Evolutionary conservation across 768 basidiomycete genomes (phyloP), one percentile per base, ranked within the genome.

Genomic region (Phlebiopsis flavidoalba): DNA sequence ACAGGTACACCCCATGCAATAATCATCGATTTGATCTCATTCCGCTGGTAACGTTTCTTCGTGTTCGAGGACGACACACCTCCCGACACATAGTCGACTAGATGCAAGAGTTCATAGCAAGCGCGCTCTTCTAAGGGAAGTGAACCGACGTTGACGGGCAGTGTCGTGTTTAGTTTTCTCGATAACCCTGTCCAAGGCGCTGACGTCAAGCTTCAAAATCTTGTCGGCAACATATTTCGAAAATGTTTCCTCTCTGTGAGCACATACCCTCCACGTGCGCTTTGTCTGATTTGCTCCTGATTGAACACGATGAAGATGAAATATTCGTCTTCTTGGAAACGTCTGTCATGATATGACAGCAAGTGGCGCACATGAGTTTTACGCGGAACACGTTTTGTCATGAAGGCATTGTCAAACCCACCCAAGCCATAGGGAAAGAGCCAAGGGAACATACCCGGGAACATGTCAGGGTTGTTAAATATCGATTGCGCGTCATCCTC

Each of bases 351-450:
- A 57, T 68, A 67, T 55, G 65, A 52, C 22, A 65, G 37, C 10
- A 64, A n/a, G 17, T 58, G 33, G 17, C 48, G 0, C 22, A 53
- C 63, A 19, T 59, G 62, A n/a, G 15, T 8, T 5, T 5, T 5
- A 10, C 53, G 50, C 5, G 21, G 40, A 8, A 59, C 15, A 37
- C 24, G 46, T 8, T 12, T 11, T 7, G 8, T 21, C n/a, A 24
- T 57, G n/a, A 15, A 14, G 21, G n/a, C 21, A 63, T 65, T 54
- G 6, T 72, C 72, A 12, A 77, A 64, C 0, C 74, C 74, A 8
- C 75, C 76, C 10, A 64, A 26, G 0, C 76, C 75, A 66, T 77
- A 77, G 0, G 75, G 76, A 62, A 75, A 79, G 0, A 77, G 59
- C 74, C 76, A 77, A 0, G 74, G 75, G 64, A 74, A 76, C 71